Evolutionary conservation across 1,139 yeast genomes (phyloP).

Genomic region (Hansenula lynferdii): DNA sequence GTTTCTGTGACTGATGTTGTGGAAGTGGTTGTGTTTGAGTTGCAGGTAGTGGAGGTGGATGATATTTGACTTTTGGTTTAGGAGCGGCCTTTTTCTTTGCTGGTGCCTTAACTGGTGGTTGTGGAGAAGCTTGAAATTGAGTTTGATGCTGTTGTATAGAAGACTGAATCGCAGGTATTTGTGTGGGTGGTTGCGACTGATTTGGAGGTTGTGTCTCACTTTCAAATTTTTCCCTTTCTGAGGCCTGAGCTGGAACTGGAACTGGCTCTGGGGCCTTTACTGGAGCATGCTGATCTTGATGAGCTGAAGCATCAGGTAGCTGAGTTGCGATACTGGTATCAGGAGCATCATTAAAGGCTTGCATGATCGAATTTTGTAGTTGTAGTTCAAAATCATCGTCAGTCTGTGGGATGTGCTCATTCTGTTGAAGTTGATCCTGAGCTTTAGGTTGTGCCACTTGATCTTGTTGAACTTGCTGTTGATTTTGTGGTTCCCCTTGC

Average conservation of each 20-base stretch:
- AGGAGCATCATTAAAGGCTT: conserved; percentile 13
- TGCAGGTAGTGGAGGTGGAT: neutral
- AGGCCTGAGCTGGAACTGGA: neutral
- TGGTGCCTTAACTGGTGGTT: neutral
- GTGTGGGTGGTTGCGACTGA: neutral
- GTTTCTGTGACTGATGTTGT: neutral
- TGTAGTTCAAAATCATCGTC: conserved; percentile 15
- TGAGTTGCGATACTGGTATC: conserved; percentile 4
- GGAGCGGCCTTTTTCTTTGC: too few species aligned
- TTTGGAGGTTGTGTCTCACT: too few species aligned
- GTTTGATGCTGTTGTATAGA: neutral
- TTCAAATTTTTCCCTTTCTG: too few species aligned
- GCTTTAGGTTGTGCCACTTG: conserved; percentile 4
- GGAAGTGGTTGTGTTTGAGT: neutral
- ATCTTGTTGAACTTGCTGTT: conserved; percentile 7
- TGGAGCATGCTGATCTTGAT: neutral
- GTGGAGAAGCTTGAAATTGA: neutral
- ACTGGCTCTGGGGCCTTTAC: neutral
- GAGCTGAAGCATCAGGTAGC: neutral
- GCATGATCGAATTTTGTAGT: conserved; percentile 19
- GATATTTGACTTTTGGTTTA: neutral
- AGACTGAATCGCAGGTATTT: neutral
- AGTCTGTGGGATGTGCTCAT: neutral
- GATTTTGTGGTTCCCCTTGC: conserved; percentile 15
- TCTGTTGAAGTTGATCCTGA: conserved; percentile 7